Evolutionary conservation across 371 early-diverging fungal genomes (phyloP).

Genomic region (Zychaea mexicana): DNA sequence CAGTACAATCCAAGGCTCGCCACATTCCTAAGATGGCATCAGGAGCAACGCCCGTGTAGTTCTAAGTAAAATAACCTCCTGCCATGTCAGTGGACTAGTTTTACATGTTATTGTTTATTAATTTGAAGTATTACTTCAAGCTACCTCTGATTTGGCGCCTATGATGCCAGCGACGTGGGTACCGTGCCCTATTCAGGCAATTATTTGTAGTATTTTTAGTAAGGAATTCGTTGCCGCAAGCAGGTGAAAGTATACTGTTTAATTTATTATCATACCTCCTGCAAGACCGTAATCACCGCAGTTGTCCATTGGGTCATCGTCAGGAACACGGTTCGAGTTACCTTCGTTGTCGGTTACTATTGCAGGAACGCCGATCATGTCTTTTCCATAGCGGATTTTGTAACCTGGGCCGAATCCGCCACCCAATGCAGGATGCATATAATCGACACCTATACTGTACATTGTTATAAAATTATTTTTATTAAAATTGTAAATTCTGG

Average conservation of each 20-base stretch:
- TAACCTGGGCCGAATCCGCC: slow-evolving; percentile 64
- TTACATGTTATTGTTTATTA: no score
- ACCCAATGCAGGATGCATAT: slow-evolving; percentile 73
- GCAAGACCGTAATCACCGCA: slow-evolving; percentile 16
- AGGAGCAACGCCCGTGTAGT: slow-evolving; percentile 56
- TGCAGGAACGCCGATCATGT: slow-evolving; percentile 56
- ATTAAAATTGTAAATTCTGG: not conserved
- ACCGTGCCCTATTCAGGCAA: slow-evolving; percentile 48
- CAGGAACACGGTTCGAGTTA: slow-evolving; percentile 18
- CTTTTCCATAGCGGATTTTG: slow-evolving; percentile 64
- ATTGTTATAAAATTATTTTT: slow-evolving; percentile 19
- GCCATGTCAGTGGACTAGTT: not conserved
- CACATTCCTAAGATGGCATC: slow-evolving; percentile 52
- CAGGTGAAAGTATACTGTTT: not conserved
- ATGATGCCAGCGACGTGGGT: slow-evolving; percentile 75
- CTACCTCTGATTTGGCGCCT: slow-evolving; percentile 50
- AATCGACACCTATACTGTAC: slow-evolving; percentile 61
- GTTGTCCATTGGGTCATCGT: slow-evolving; percentile 40
- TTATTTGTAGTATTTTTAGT: not conserved
- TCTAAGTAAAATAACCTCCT: slow-evolving; percentile 3
- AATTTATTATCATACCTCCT: not conserved
- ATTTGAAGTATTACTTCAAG: slow-evolving; percentile 19
- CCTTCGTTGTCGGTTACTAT: slow-evolving; percentile 23
- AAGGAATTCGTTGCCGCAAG: not conserved
- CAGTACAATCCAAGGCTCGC: slow-evolving; percentile 65